Percentiles rank a stretch among this genome's conserved stretches.
Conservation (phyloP, 176 grass and related monocot species). For the Areca catechu region DNA sequence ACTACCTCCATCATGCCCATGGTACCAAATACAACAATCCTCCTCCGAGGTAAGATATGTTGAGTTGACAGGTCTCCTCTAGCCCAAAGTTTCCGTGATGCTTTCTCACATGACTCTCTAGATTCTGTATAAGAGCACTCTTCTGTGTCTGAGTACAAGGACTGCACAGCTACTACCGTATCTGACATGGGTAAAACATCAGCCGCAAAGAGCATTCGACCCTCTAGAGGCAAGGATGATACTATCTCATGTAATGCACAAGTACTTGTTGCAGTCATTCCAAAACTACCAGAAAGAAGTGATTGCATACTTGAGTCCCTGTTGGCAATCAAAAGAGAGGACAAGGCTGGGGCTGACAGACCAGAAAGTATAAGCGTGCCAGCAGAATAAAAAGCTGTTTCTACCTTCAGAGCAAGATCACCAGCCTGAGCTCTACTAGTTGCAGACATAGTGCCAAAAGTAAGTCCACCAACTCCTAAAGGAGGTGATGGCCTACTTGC, state of each 20-base stretch:
- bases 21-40: conserved; percentile 80
- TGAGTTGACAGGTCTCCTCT: conserved; percentile 91
- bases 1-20: conserved; percentile 89
- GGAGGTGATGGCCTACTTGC: conserved; percentile 89
- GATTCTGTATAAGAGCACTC: conserved; percentile 36
- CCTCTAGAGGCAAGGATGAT: conserved; percentile 70
- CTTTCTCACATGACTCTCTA: conserved; percentile 42
- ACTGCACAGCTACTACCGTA: conserved; percentile 55
- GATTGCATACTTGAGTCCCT: conserved; percentile 76
- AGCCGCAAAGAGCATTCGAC: conserved; percentile 87
- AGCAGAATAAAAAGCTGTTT: conserved; percentile 83
- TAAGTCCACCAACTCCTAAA: conserved; percentile 60
- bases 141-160: conserved; percentile 72
- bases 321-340: conserved; percentile 80
- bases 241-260: conserved; percentile 69
- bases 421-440: conserved; percentile 70
- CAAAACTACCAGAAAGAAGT: conserved; percentile 57
- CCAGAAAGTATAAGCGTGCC: conserved; percentile 80
- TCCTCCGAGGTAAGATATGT: conserved; percentile 83
- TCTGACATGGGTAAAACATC: conserved; percentile 67
- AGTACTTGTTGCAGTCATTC: conserved; percentile 53
- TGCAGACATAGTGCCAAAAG: conserved; percentile 50
- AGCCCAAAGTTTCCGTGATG: conserved; percentile 64
- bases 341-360: conserved; percentile 65
- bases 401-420: conserved; percentile 84